Conservation (phyloP, 2,329 filamentous ascomycete species). For the Didymella keratinophila region DNA sequence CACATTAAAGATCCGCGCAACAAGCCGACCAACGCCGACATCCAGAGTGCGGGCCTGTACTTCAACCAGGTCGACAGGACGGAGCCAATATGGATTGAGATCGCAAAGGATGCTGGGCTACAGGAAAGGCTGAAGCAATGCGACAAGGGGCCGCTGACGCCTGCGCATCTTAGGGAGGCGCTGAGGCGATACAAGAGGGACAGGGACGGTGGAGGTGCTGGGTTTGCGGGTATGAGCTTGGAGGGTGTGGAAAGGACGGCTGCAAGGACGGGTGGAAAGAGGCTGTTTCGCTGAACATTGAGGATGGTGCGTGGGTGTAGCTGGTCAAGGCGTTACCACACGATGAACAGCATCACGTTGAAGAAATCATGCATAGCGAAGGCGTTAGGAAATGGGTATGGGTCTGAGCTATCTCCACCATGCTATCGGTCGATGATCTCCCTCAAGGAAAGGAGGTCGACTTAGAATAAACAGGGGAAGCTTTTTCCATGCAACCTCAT, state of each 20-base stretch:
- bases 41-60: conserved; percentile 38
- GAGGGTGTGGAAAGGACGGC: conserved; percentile 57
- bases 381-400: conserved; percentile 8
- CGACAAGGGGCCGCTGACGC: conserved; percentile 67
- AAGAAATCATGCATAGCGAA: conserved; percentile 14
- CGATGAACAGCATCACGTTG: background rate
- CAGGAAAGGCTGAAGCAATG: conserved; percentile 41
- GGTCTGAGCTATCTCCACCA: background rate
- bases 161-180: conserved; percentile 78
- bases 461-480: background rate
- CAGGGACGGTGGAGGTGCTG: conserved; percentile 67
- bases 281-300: conserved; percentile 52
- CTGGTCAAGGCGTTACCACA: background rate
- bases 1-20: conserved; percentile 40
- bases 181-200: conserved; percentile 71
- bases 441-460: background rate
- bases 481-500: background rate
- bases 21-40: conserved; percentile 40
- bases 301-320: background rate
- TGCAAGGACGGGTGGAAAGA: conserved; percentile 55
- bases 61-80: conserved; percentile 33
- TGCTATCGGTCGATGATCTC: background rate
- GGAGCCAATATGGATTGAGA: conserved; percentile 40
- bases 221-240: conserved; percentile 59
- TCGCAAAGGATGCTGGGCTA: conserved; percentile 33